Evolutionary conservation across 257 asterid genomes (phyloP), one percentile per base, ranked within the genome.

Genomic region (Primulina huaijiensis): DNA sequence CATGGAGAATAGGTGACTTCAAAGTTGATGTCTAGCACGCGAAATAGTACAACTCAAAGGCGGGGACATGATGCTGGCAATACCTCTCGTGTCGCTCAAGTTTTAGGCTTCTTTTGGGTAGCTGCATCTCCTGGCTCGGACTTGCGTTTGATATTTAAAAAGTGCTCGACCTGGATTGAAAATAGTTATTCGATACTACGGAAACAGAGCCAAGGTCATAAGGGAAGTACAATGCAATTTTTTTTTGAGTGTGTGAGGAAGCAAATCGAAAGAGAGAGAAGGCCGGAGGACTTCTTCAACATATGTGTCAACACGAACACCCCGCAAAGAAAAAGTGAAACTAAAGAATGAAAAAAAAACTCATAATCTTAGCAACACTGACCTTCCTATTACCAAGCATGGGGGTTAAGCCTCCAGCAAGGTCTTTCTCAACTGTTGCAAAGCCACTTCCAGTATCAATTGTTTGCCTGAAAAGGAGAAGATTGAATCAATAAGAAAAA

Each of bases 381-480:
- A 85, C 99, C 96, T 89, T 90, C 75, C 83, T 89, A 83, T 90
- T 96, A 66, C 97, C 97, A 30, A 87, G 96, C 96, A 93, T 93
- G 69, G 97, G 99, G 59, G 97, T 90, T 82, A 93, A 80, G 78
- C 99, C 86, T 38, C 99, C 99, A 74, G 88, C 87, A 27, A 93
- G 37, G 85, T 85, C 89, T 77, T 84, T 89, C 87, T 90, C 97
- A 9, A 90, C 96, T 37, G 94, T 87, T 20, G 98, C 94, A 84
- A 85, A 90, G 38, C 96, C 90, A 77, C 95, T 93, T 72, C 95
- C 80, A 3, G 94, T 92, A 77, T 93, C 97, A 76, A 94, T 89
- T 14, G 82, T 89, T 93, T 90, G 97, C 87, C 99, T 90, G 93
- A 69, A 82, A 57, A 60, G 34, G 25, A 35, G 2, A 64, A 27